These are phyloP conservation scores for Pythium scleroteichum DNA, from an alignment of 352 stramenopile genomes.

Conservation along the genomic window DNA sequence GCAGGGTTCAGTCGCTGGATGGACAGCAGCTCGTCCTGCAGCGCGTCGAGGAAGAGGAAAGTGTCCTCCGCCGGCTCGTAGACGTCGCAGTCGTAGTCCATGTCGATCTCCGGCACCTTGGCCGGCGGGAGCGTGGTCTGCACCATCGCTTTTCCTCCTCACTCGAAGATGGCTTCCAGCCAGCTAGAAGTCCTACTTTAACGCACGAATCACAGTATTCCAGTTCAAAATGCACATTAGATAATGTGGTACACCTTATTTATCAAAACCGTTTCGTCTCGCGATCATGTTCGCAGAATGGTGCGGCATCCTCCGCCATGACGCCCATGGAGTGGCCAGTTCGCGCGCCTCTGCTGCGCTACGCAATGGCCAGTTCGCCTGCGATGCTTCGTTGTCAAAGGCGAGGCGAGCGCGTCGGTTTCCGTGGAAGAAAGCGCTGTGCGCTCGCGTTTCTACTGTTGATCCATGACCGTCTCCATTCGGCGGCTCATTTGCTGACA, in stretches of 20 bases:
- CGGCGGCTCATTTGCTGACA: neutral
- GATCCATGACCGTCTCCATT: too few relatives aligned
- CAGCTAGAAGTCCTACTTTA: slow-evolving; percentile 25
- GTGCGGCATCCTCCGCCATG: neutral
- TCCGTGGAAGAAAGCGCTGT: neutral
- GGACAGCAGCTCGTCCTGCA: slow-evolving; percentile 85
- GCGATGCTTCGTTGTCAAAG: neutral
- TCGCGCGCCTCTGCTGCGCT: too few relatives aligned
- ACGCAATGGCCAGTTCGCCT: slow-evolving; percentile 5
- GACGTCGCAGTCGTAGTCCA: slow-evolving; percentile 87
- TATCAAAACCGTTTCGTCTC: neutral
- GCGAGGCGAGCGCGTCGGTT: neutral
- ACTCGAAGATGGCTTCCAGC: too few relatives aligned
- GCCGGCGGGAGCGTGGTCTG: slow-evolving; percentile 27
- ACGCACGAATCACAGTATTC: neutral
- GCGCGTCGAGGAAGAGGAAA: slow-evolving; percentile 95
- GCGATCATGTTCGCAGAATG: slow-evolving; percentile 3
- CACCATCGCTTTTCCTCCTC: slow-evolving; percentile 20
- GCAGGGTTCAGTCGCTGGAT: slow-evolving; percentile 54
- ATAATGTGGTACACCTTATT: slow-evolving; percentile 2
- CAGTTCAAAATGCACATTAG: too few relatives aligned
- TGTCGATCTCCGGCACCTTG: slow-evolving; percentile 67
- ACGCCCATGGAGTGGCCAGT: too few relatives aligned
- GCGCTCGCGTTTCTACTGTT: too few relatives aligned
- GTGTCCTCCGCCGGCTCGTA: slow-evolving; percentile 98